Conservation (phyloP, 169 alveolate genomes). For the Cryptosporidium ubiquitum region DNA sequence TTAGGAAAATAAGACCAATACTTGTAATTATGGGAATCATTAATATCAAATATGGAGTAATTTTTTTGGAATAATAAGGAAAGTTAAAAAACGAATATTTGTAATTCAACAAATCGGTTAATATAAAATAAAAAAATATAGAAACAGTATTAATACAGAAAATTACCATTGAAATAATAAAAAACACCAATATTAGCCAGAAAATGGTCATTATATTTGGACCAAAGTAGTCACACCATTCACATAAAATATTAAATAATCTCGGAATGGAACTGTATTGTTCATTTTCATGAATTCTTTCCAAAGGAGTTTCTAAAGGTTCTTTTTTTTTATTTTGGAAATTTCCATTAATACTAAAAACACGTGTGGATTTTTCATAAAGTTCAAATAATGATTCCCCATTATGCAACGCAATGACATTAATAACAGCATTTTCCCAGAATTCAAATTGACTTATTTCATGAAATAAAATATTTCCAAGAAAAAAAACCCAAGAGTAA, state of each 20-base stretch:
- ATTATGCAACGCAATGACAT: constrained; percentile 52
- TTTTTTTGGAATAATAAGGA: not conserved
- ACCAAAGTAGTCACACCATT: constrained; percentile 73
- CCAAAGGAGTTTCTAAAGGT: not conserved
- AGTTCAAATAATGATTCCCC: constrained; percentile 71
- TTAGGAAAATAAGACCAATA: constrained; percentile 53
- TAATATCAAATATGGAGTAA: constrained; percentile 46
- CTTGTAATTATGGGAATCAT: constrained; percentile 27
- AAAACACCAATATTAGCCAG: constrained; percentile 32
- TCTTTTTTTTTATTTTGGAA: constrained; percentile 3
- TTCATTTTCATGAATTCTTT: constrained; percentile 27
- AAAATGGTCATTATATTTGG: constrained; percentile 50
- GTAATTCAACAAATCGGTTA: not conserved
- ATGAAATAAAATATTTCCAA: constrained; percentile 48
- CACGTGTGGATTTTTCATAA: constrained; percentile 32
- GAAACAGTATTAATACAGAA: constrained; percentile 7
- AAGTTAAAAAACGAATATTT: not conserved
- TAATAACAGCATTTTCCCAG: constrained; percentile 41
- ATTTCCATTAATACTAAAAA: not conserved
- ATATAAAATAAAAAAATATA: not conserved
- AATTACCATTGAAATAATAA: constrained; percentile 18
- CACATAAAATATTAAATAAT: constrained; percentile 54
- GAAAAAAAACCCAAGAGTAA: constrained; percentile 64
- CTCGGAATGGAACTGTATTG: constrained; percentile 59
- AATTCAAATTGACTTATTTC: constrained; percentile 17